Evolutionary conservation across 768 basidiomycete species (phyloP).

Genomic region (Podaxis sp.): DNA sequence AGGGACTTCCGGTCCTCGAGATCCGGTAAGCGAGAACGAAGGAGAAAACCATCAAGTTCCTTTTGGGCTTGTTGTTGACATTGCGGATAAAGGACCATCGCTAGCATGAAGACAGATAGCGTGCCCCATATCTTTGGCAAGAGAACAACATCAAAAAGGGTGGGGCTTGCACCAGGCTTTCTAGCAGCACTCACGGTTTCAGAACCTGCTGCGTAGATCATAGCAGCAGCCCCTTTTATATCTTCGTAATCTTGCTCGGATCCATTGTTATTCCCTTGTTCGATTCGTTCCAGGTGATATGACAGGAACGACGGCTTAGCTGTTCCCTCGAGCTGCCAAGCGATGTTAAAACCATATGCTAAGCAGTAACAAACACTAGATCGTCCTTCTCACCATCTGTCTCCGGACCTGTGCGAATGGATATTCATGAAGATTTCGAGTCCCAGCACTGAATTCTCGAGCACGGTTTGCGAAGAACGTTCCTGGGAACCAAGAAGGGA

Average conservation of each 20-base stretch:
- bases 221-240: not conserved
- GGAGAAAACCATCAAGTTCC: slow-evolving; percentile 64
- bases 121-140: slow-evolving; percentile 48
- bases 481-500: slow-evolving; percentile 13
- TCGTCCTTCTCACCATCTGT: slow-evolving; percentile 10
- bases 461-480: not conserved
- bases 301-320: slow-evolving; percentile 43
- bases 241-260: not conserved
- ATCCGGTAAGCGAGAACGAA: slow-evolving; percentile 53
- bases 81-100: slow-evolving; percentile 63
- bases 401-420: slow-evolving; percentile 13
- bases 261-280: not conserved
- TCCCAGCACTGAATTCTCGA: not conserved
- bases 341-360: not conserved
- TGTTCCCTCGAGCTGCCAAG: slow-evolving; percentile 23
- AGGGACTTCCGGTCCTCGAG: slow-evolving; percentile 54
- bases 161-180: not conserved
- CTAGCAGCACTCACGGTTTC: not conserved
- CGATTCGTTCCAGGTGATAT: slow-evolving; percentile 46
- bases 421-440: not conserved
- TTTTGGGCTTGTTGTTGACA: slow-evolving; percentile 56
- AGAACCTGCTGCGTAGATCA: not conserved
- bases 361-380: not conserved
- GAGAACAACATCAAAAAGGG: not conserved
- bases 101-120: slow-evolving; percentile 61